Base-by-base conservation (phyloP, 305 asterid genomes). In the Solanum chacoense region DNA sequence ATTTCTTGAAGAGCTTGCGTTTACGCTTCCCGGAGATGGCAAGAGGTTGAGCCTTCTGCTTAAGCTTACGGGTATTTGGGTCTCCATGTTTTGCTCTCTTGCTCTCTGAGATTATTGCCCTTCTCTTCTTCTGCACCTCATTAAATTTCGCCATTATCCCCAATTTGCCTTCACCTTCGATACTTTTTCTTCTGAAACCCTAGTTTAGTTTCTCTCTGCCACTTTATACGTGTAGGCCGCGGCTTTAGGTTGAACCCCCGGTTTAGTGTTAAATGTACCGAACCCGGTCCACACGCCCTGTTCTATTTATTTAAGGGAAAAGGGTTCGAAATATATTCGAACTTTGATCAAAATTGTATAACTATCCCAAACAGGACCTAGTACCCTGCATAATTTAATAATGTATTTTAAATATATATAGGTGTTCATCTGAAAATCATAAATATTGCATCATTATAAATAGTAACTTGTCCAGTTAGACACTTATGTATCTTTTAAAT, bases 11-110 rank as follows among this genome's bases (percentile, higher is more conserved):
- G 86, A 94, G 90, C 94, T 97, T 97, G 92, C 95, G 98, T 91
- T 96, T 92, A 35, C 98, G 98, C 95, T 97, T 97, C 90, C 99
- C 99, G 90, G 99, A 97, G 90, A 97, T 42, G 79, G 99, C 92
- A 29, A 89, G 90, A 0, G 95, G 94, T 40, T 95, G 97, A 11
- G 88, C 37, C 79, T 86, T 94, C 92, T 89, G 96, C 73, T 90
- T 97, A 11, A 96, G 96, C 91, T 92, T 96, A 31, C 93, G 93
- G 36, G 95, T 88, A n/a, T 38, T 16, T 1, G 98, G 93, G 37
- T 96, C 98, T 0, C 99, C 98, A 85, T 94, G 93, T 86, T 65
- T 67, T 87, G 71, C 89, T 77, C 99, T 94, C 93, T 96, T 96
- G 90, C 90, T 89, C 6, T 81, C 90, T 38, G 97, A 94, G 6